phyloP scores from a whole-genome alignment of 164 flowering plant species.

The Saururus chinensis region DNA sequence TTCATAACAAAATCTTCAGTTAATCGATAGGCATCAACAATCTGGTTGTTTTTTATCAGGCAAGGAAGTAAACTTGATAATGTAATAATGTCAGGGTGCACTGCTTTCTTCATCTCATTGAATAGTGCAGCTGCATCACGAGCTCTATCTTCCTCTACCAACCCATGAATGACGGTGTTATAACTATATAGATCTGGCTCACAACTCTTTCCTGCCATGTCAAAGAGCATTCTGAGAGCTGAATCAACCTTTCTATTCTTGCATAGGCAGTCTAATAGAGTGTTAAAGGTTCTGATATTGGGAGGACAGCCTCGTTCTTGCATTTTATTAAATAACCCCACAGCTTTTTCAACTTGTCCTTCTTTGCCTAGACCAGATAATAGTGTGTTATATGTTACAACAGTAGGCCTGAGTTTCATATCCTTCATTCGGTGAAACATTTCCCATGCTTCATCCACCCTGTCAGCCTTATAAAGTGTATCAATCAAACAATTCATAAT shows the following conservation, averaged over 20 bases:
- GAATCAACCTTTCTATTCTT: conserved; percentile 48
- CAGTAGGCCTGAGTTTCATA: conserved; percentile 62
- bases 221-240: conserved; percentile 49
- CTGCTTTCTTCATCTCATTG: conserved; percentile 70
- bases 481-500: conserved; percentile 70
- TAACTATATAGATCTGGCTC: conserved; percentile 71
- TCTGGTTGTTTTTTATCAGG: conserved; percentile 38
- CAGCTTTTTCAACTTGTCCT: conserved; percentile 45
- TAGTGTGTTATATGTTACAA: conserved; percentile 83
- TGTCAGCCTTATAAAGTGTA: conserved; percentile 61
- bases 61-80: conserved; percentile 69
- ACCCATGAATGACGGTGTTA: conserved; percentile 70
- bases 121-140: conserved; percentile 67
- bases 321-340: conserved; percentile 37
- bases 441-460: conserved; percentile 74
- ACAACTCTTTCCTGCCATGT: conserved; percentile 46
- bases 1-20: conserved; percentile 24
- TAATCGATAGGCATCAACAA: conserved; percentile 55
- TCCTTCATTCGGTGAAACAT: conserved; percentile 61
- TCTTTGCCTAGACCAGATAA: conserved; percentile 69
- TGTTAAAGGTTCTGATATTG: conserved; percentile 26
- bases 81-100: conserved; percentile 61
- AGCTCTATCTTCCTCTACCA: conserved; percentile 42
- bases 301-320: conserved; percentile 15
- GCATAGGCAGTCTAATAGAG: conserved; percentile 27